A percentile compares a stretch with the other conserved stretches of the same genome.
phyloP scores from a whole-genome alignment of 495 filamentous ascomycete species.

The Trichoderma erinaceum region DNA sequence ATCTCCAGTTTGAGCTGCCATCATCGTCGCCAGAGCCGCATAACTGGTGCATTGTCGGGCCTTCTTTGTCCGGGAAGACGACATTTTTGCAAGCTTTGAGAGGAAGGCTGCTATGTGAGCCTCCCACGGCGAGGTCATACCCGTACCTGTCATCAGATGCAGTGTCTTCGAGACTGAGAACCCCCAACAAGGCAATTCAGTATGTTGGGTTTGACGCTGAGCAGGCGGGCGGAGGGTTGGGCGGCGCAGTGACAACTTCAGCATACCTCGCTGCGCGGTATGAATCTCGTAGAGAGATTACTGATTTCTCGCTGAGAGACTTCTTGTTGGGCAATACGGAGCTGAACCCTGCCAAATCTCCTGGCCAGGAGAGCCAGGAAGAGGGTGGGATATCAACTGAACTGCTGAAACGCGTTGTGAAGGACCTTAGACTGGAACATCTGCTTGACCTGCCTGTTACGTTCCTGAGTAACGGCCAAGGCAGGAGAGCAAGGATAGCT shows the following conservation, averaged over 20 bases:
- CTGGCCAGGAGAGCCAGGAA: conserved; percentile 47
- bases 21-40: conserved; percentile 41
- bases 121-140: conserved; percentile 64
- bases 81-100: conserved; percentile 69
- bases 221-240: conserved; percentile 30
- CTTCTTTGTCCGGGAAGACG: conserved; percentile 64
- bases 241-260: conserved; percentile 44
- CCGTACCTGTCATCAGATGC: conserved; percentile 65
- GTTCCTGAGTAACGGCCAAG: conserved; percentile 91
- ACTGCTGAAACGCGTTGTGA: conserved; percentile 54
- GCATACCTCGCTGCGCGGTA: conserved; percentile 89
- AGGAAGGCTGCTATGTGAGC: conserved; percentile 65
- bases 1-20: conserved; percentile 60
- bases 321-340: conserved; percentile 73
- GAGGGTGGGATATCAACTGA: conserved; percentile 36
- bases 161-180: conserved; percentile 48
- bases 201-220: conserved; percentile 78
- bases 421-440: conserved; percentile 56
- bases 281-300: conserved; percentile 77
- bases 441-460: conserved; percentile 74
- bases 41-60: conserved; percentile 71
- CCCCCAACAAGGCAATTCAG: conserved; percentile 59
- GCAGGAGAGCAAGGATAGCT: conserved; percentile 77
- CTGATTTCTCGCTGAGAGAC: conserved; percentile 75
- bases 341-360: conserved; percentile 51